Percentiles rank a stretch among this genome's conserved stretches.
phyloP scores from a whole-genome alignment of 1,284 basidiomycete genomes.

The Boletus sp. region DNA sequence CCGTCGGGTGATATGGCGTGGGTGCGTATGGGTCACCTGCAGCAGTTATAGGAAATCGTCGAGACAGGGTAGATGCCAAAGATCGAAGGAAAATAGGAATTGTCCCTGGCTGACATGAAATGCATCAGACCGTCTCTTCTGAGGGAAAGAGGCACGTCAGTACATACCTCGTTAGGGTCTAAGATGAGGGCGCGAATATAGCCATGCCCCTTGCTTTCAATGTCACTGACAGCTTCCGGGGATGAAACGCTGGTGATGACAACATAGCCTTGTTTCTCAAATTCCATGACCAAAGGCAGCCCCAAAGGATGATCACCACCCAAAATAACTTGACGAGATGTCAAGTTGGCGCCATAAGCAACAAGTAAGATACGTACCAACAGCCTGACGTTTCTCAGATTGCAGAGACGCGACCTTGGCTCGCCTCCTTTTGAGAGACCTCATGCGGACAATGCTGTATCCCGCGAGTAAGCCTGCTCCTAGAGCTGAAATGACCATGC shows the following conservation, averaged over 20 bases:
- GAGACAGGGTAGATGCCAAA: slow-evolving; percentile 70
- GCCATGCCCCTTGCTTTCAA: slow-evolving; percentile 65
- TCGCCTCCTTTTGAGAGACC: slow-evolving; percentile 34
- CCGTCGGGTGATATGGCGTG: slow-evolving; percentile 57
- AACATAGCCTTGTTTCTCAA: slow-evolving; percentile 75
- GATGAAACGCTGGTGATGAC: slow-evolving; percentile 73
- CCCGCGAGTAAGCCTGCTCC: slow-evolving; percentile 59
- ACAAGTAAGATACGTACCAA: slow-evolving; percentile 48
- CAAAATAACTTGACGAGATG: slow-evolving; percentile 56
- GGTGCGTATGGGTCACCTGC: slow-evolving; percentile 74
- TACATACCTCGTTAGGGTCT: slow-evolving; percentile 63
- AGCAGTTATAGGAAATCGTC: slow-evolving; percentile 71
- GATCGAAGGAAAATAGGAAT: slow-evolving; percentile 74
- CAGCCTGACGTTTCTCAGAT: slow-evolving; percentile 58
- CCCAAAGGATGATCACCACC: slow-evolving; percentile 73
- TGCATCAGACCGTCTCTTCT: slow-evolving; percentile 5
- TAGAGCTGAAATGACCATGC: slow-evolving; percentile 50
- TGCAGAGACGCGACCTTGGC: slow-evolving; percentile 32
- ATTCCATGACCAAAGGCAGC: slow-evolving; percentile 61
- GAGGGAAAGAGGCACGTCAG: background rate
- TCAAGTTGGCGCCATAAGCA: slow-evolving; percentile 9
- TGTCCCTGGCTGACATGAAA: slow-evolving; percentile 52
- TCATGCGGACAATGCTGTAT: slow-evolving; percentile 38
- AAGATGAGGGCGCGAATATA: slow-evolving; percentile 76
- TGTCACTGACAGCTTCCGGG: slow-evolving; percentile 54